Conservation (phyloP, 257 asterid genomes). For the Paulownia fortunei region DNA sequence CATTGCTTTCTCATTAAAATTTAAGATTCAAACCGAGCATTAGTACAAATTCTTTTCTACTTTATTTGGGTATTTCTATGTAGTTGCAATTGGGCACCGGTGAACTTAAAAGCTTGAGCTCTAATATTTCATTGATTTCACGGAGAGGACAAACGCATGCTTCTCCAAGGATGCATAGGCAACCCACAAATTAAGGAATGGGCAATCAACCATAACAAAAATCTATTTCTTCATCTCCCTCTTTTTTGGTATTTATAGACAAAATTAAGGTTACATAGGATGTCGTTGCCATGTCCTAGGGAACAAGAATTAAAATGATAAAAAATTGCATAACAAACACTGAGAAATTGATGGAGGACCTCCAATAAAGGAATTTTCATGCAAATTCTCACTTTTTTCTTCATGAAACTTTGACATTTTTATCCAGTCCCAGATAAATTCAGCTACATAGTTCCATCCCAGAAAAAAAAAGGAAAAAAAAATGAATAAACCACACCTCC, state of each 20-base stretch:
- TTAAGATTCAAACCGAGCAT: too few relatives aligned
- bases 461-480: background rate
- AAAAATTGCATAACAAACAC: background rate
- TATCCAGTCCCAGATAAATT: background rate
- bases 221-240: background rate
- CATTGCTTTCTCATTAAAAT: too few relatives aligned
- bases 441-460: background rate
- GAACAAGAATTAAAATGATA: background rate
- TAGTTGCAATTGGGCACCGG: background rate
- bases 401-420: constrained; percentile 11
- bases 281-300: background rate
- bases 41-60: too few relatives aligned
- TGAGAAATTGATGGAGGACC: constrained; percentile 30
- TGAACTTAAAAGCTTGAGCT: background rate
- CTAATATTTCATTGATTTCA: background rate
- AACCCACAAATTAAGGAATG: background rate
- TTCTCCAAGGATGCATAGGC: background rate
- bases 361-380: background rate
- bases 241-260: background rate
- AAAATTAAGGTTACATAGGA: background rate
- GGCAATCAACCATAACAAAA: background rate
- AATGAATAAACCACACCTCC: constrained; percentile 35
- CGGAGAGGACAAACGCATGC: constrained; percentile 2
- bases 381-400: background rate
- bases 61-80: too few relatives aligned